phyloP scores from a whole-genome alignment of 1,139 yeast species.

The Blastobotrys elegans region DNA sequence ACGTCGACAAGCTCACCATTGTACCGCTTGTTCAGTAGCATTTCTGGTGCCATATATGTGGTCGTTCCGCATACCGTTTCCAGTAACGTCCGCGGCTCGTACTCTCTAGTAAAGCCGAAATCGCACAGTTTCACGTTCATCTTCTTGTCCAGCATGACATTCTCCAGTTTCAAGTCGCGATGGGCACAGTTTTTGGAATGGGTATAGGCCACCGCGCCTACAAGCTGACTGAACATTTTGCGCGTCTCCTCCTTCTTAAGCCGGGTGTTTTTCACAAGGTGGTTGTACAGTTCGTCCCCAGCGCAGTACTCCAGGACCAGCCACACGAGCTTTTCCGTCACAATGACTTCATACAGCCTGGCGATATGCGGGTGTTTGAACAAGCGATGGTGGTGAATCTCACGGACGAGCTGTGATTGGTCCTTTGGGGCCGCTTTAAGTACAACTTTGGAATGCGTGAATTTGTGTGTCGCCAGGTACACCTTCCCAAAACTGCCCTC shows the following conservation, averaged over 20 bases:
- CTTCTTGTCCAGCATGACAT: slow-evolving; percentile 68
- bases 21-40: slow-evolving; percentile 62
- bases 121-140: slow-evolving; percentile 75
- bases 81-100: slow-evolving; percentile 50
- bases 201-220: slow-evolving; percentile 78
- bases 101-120: slow-evolving; percentile 91
- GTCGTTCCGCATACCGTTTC: slow-evolving; percentile 93
- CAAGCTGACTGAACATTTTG: slow-evolving; percentile 67
- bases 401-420: slow-evolving; percentile 88
- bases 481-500: slow-evolving; percentile 93
- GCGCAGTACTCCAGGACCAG: slow-evolving; percentile 87
- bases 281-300: slow-evolving; percentile 68
- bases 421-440: slow-evolving; percentile 77
- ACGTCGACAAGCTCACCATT: slow-evolving; percentile 79
- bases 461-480: slow-evolving; percentile 71
- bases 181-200: slow-evolving; percentile 82
- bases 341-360: slow-evolving; percentile 76
- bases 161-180: slow-evolving; percentile 84
- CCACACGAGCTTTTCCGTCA: slow-evolving; percentile 78
- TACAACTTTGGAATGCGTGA: slow-evolving; percentile 73
- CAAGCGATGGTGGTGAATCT: slow-evolving; percentile 82
- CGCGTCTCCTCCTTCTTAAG: slow-evolving; percentile 50
- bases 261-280: slow-evolving; percentile 49
- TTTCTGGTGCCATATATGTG: slow-evolving; percentile 96
- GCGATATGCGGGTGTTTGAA: slow-evolving; percentile 82